These are phyloP conservation scores for Chaetomium fimeti DNA, from an alignment of 495 filamentous ascomycete species.

Conservation along the genomic window DNA sequence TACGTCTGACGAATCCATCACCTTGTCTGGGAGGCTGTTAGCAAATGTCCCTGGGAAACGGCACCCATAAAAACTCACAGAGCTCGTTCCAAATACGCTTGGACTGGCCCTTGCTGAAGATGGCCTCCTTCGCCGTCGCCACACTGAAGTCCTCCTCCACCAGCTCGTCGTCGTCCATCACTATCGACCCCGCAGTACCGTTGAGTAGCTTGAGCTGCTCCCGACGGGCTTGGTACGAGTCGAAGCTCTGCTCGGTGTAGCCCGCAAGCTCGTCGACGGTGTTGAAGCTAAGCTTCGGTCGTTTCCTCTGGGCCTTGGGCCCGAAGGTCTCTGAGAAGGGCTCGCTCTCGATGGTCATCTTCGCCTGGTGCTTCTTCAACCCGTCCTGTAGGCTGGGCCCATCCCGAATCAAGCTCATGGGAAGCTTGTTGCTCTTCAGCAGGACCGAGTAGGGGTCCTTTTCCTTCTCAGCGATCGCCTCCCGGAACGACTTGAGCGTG, in stretches of 20 bases:
- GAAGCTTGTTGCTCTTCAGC: conserved; percentile 82
- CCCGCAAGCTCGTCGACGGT: conserved; percentile 79
- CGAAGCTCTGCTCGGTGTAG: conserved; percentile 71
- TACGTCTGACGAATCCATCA: conserved; percentile 95
- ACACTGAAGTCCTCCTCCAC: conserved; percentile 54
- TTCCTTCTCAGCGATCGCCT: conserved; percentile 85
- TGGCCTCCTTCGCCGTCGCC: conserved; percentile 74
- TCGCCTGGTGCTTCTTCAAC: conserved; percentile 86
- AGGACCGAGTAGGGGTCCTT: conserved; percentile 89
- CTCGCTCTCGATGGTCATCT: conserved; percentile 84
- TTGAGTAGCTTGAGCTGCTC: conserved; percentile 71
- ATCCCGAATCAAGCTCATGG: conserved; percentile 42
- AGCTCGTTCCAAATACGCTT: conserved; percentile 98
- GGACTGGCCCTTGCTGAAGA: conserved; percentile 91
- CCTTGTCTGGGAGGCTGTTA: conserved; percentile 57
- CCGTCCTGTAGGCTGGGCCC: conserved; percentile 64
- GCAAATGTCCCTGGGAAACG: not conserved
- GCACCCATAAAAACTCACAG: conserved; percentile 46
- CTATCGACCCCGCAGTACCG: conserved; percentile 61
- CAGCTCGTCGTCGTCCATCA: conserved; percentile 47
- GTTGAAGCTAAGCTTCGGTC: conserved; percentile 80
- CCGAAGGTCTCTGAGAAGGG: conserved; percentile 91
- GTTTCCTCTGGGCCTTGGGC: conserved; percentile 86
- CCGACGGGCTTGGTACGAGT: conserved; percentile 70
- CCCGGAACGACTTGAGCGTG: conserved; percentile 72